Conservation (phyloP, 371 early-diverging fungal species). For the Nematocida parisii region DNA sequence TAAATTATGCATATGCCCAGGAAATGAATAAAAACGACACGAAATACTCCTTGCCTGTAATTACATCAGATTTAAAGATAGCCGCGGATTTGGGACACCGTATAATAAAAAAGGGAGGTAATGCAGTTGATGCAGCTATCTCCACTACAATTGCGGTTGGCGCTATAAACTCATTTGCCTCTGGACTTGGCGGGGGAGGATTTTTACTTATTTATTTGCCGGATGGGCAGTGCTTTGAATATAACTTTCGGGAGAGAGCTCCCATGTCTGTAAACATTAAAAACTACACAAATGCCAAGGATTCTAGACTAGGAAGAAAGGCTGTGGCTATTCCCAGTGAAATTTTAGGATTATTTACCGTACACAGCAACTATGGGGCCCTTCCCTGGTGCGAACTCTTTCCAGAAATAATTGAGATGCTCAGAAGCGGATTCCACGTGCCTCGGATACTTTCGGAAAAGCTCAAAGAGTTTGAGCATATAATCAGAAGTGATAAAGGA, state of each 20-base stretch:
- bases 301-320: constrained; percentile 75
- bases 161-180: constrained; percentile 81
- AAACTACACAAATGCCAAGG: constrained; percentile 75
- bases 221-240: constrained; percentile 68
- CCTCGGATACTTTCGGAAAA: constrained; percentile 71
- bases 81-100: constrained; percentile 76
- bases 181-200: constrained; percentile 95
- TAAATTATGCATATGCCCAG: neutral
- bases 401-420: constrained; percentile 76
- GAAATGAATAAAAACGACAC: neutral
- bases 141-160: constrained; percentile 86
- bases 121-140: constrained; percentile 89
- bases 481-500: constrained; percentile 72
- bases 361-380: constrained; percentile 76
- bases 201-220: constrained; percentile 82
- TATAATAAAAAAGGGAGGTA: constrained; percentile 83
- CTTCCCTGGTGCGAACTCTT: constrained; percentile 78
- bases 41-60: constrained; percentile 71
- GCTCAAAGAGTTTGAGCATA: constrained; percentile 56
- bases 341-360: constrained; percentile 77
- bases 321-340: constrained; percentile 86
- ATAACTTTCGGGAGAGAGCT: constrained; percentile 82
- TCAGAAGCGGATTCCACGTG: constrained; percentile 74
- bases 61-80: constrained; percentile 76
- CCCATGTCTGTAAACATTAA: constrained; percentile 74